These are phyloP conservation scores for Penicillium bovifimosum DNA, from an alignment of 495 filamentous ascomycete genomes.

Conservation along the genomic window DNA sequence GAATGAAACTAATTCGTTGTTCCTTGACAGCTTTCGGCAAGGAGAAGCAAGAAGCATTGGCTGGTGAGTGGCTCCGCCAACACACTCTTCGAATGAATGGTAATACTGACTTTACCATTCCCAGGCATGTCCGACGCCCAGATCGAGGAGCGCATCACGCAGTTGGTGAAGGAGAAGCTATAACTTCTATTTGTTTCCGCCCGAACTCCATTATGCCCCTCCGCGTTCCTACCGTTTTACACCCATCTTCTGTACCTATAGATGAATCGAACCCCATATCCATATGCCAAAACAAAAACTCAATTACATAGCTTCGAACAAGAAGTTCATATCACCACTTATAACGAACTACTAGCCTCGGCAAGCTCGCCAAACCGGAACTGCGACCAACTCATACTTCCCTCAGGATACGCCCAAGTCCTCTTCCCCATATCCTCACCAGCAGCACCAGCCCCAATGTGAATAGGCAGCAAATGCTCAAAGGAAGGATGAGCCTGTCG, in stretches of 20 bases:
- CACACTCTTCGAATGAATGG: not conserved
- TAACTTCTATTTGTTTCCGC: slow-evolving; percentile 17
- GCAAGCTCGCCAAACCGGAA: slow-evolving; percentile 65
- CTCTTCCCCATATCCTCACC: slow-evolving; percentile 56
- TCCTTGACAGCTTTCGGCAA: slow-evolving; percentile 64
- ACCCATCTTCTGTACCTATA: slow-evolving; percentile 38
- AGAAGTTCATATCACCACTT: not conserved
- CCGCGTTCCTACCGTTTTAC: slow-evolving; percentile 26
- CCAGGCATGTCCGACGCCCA: slow-evolving; percentile 82
- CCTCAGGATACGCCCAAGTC: slow-evolving; percentile 61
- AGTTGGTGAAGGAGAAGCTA: slow-evolving; percentile 63
- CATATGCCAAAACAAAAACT: not conserved
- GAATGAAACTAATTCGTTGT: not conserved
- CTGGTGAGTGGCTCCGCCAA: slow-evolving; percentile 48
- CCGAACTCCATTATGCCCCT: slow-evolving; percentile 24
- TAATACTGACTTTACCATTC: slow-evolving; percentile 13
- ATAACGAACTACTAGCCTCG: slow-evolving; percentile 19
- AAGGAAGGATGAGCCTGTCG: slow-evolving; percentile 72
- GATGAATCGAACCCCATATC: slow-evolving; percentile 30
- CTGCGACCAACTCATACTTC: slow-evolving; percentile 67
- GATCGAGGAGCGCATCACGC: slow-evolving; percentile 83
- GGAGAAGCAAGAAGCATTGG: slow-evolving; percentile 79
- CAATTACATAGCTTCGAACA: not conserved
- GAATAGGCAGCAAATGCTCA: slow-evolving; percentile 76
- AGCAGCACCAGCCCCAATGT: slow-evolving; percentile 68